phyloP scores from a whole-genome alignment of 371 early-diverging fungal genomes.

The Chytridiales sp. region DNA sequence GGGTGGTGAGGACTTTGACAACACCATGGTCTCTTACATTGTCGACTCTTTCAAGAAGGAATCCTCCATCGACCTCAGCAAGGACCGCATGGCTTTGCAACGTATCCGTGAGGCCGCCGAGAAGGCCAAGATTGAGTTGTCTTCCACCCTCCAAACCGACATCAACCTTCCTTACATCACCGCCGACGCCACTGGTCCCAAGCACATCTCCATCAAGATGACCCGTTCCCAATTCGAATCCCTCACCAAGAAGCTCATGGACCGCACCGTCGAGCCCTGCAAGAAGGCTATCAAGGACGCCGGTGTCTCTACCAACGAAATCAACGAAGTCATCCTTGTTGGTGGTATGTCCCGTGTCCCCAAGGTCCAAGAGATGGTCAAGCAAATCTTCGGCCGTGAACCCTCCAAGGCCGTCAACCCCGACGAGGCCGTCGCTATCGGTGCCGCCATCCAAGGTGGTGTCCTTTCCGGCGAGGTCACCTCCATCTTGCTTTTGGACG shows the following conservation, averaged over 20 bases:
- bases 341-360: conserved; percentile 99
- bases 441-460: conserved; percentile 99
- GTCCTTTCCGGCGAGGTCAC: conserved; percentile 94
- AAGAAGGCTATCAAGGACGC: conserved; percentile 97
- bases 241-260: conserved; percentile 76
- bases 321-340: conserved; percentile 97
- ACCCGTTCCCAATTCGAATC: conserved; percentile 91
- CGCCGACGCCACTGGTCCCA: conserved; percentile 88
- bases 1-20: conserved; percentile 99
- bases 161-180: conserved; percentile 96
- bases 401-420: conserved; percentile 97
- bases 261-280: conserved; percentile 92
- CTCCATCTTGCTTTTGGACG: conserved; percentile 95
- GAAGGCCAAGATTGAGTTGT: conserved; percentile 98
- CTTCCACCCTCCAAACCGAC: conserved; percentile 87
- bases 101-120: conserved; percentile 97
- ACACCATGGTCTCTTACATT: conserved; percentile 76
- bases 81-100: conserved; percentile 89
- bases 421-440: conserved; percentile 99
- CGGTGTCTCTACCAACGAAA: conserved; percentile 71
- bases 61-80: conserved; percentile 68
- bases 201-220: conserved; percentile 92
- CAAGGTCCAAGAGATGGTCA: conserved; percentile 93
- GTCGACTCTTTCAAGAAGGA: conserved; percentile 88
- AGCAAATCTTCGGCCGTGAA: conserved; percentile 84